A percentile compares a stretch with the other conserved stretches of the same genome.
Conservation (phyloP, 2,329 filamentous ascomycete genomes). For the Fusarium equiseti region DNA sequence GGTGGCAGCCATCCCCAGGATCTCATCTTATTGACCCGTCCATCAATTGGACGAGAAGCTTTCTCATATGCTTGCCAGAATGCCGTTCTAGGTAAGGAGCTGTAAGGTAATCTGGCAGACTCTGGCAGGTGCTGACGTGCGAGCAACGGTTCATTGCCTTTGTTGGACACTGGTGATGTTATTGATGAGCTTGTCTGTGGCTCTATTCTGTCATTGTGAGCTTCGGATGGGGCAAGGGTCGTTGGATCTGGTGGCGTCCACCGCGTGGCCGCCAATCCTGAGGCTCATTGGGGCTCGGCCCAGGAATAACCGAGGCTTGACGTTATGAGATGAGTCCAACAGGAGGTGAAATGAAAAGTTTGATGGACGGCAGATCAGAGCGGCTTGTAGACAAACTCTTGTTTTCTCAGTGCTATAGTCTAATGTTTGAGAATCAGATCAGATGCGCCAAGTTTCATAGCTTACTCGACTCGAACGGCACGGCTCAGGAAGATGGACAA, state of each 20-base stretch:
- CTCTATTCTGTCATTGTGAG: constrained; percentile 8
- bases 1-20: constrained; percentile 39
- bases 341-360: constrained; percentile 6
- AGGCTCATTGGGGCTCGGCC: constrained; percentile 22
- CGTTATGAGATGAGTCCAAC: not conserved
- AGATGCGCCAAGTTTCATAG: constrained; percentile 7
- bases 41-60: constrained; percentile 20
- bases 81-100: constrained; percentile 33
- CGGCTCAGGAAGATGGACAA: not conserved
- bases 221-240: constrained; percentile 15
- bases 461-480: not conserved
- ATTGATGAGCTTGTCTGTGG: constrained; percentile 23
- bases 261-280: constrained; percentile 30
- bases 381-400: constrained; percentile 3
- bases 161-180: constrained; percentile 17
- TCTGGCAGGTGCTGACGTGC: constrained; percentile 13
- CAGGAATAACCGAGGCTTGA: constrained; percentile 29
- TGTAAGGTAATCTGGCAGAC: constrained; percentile 15
- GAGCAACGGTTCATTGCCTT: constrained; percentile 18
- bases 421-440: constrained; percentile 11
- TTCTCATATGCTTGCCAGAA: constrained; percentile 24
- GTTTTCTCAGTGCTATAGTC: not conserved
- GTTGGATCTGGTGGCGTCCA: constrained; percentile 33
- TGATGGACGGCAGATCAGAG: constrained; percentile 16
- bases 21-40: constrained; percentile 24